Evolutionary conservation across 257 asterid species (phyloP).

Genomic region (Ligustrum vulgare): DNA sequence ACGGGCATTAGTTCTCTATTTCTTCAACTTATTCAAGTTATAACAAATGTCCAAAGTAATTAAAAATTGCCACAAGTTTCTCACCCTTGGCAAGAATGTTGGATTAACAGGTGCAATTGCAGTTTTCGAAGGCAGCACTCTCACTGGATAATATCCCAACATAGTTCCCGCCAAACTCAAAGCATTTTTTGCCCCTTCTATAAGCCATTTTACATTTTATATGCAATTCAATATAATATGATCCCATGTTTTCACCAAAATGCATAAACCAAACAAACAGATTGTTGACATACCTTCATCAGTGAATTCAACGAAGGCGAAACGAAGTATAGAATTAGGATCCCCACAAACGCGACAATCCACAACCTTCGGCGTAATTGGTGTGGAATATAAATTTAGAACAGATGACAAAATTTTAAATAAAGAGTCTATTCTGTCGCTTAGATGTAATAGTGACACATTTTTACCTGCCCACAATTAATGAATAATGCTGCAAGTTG

Average conservation of each 20-base stretch:
- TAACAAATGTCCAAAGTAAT: background rate
- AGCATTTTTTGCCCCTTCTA: background rate
- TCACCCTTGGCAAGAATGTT: slow-evolving; percentile 63
- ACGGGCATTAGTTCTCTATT: slow-evolving; percentile 16
- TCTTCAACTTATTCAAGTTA: background rate
- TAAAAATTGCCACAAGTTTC: slow-evolving; percentile 14
- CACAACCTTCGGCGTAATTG: slow-evolving; percentile 52
- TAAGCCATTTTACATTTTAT: no score
- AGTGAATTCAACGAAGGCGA: slow-evolving; percentile 68
- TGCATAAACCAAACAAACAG: slow-evolving; percentile 9
- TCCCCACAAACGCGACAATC: slow-evolving; percentile 83
- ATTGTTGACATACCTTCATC: slow-evolving; percentile 52
- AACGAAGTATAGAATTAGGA: slow-evolving; percentile 71
- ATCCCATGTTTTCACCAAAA: slow-evolving; percentile 7
- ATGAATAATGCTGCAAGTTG: no score
- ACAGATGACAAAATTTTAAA: background rate
- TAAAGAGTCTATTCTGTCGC: background rate
- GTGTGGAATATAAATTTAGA: slow-evolving; percentile 4
- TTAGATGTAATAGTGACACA: background rate
- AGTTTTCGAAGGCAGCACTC: background rate
- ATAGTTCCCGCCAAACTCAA: background rate
- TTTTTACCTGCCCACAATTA: no score
- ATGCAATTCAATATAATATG: background rate
- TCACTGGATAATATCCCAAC: background rate
- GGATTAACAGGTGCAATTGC: background rate